A percentile compares a stretch with the other conserved stretches of the same genome.
Evolutionary conservation across 768 basidiomycete species (phyloP).

Genomic region (Lactifluus hygrophoroides): DNA sequence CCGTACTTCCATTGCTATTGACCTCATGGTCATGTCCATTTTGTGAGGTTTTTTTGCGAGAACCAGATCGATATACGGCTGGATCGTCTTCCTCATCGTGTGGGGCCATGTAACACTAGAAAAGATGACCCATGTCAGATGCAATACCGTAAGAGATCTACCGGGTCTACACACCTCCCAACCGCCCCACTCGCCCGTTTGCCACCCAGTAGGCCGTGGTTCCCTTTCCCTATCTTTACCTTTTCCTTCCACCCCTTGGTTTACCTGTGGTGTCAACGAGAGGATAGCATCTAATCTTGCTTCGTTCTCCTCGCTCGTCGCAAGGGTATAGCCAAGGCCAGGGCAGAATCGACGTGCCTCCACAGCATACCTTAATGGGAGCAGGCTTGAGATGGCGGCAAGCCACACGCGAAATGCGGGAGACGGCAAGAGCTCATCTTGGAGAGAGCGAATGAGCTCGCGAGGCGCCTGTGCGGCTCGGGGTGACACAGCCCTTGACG

Average conservation of each 20-base stretch:
- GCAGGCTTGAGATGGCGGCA: conserved; percentile 55
- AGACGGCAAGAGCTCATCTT: conserved; percentile 71
- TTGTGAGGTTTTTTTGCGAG: conserved; percentile 20
- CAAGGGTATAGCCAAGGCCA: conserved; percentile 91
- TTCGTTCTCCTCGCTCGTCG: conserved; percentile 76
- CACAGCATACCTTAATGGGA: conserved; percentile 63
- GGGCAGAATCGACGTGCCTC: conserved; percentile 86
- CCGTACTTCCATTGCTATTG: conserved; percentile 19
- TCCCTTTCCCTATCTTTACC: conserved; percentile 28
- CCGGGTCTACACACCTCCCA: conserved; percentile 65
- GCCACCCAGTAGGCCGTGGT: conserved; percentile 43
- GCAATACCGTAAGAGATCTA: background rate
- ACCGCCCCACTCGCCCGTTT: conserved; percentile 75
- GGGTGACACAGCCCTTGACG: conserved; percentile 41
- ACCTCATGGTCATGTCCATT: conserved; percentile 19
- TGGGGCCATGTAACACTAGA: conserved; percentile 87
- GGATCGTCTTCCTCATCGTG: conserved; percentile 95
- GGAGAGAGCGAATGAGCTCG: conserved; percentile 54
- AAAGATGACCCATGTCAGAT: background rate
- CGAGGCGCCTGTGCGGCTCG: conserved; percentile 47
- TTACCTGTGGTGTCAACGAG: conserved; percentile 66
- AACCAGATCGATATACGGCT: conserved; percentile 71
- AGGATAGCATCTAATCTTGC: conserved; percentile 80
- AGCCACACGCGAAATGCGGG: conserved; percentile 90
- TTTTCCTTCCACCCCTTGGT: conserved; percentile 6